These are phyloP conservation scores for Tricholoma bakamatsutake DNA, from an alignment of 768 basidiomycete species.

Conservation along the genomic window DNA sequence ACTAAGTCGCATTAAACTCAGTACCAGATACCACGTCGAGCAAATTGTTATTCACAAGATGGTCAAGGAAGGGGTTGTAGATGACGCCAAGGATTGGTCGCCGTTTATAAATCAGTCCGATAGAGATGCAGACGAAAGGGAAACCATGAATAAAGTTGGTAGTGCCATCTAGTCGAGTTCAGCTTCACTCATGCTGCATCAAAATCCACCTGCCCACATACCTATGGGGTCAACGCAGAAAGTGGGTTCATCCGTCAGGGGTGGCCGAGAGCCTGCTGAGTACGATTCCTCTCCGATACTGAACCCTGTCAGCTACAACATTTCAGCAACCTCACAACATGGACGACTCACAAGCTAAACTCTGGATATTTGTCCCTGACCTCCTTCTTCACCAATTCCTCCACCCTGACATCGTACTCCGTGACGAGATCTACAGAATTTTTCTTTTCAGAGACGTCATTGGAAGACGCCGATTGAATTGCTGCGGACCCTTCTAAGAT, in stretches of 20 bases:
- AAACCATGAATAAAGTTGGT: constrained; percentile 87
- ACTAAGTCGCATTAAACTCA: constrained; percentile 32
- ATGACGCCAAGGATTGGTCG: constrained; percentile 86
- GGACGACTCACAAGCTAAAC: constrained; percentile 71
- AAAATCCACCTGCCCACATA: constrained; percentile 20
- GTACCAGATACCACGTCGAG: not conserved
- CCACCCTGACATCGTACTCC: constrained; percentile 89
- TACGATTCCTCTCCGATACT: constrained; percentile 96
- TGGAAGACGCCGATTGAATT: constrained; percentile 47
- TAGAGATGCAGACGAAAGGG: constrained; percentile 85
- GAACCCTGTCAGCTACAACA: not conserved
- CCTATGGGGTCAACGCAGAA: constrained; percentile 97
- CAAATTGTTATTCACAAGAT: constrained; percentile 47
- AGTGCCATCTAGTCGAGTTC: constrained; percentile 57
- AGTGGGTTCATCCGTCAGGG: constrained; percentile 83
- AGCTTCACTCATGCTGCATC: not conserved
- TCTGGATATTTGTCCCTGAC: constrained; percentile 61
- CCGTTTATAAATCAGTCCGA: constrained; percentile 81
- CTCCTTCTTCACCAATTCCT: constrained; percentile 72
- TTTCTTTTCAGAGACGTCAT: constrained; percentile 76
- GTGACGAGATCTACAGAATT: constrained; percentile 95
- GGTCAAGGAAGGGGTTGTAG: constrained; percentile 87
- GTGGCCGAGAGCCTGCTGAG: constrained; percentile 60
- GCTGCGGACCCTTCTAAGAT: constrained; percentile 75
- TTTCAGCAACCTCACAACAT: not conserved